These are phyloP conservation scores for Chenopodium berlandieri DNA, from an alignment of 148 eudicot species.

Conservation along the genomic window DNA sequence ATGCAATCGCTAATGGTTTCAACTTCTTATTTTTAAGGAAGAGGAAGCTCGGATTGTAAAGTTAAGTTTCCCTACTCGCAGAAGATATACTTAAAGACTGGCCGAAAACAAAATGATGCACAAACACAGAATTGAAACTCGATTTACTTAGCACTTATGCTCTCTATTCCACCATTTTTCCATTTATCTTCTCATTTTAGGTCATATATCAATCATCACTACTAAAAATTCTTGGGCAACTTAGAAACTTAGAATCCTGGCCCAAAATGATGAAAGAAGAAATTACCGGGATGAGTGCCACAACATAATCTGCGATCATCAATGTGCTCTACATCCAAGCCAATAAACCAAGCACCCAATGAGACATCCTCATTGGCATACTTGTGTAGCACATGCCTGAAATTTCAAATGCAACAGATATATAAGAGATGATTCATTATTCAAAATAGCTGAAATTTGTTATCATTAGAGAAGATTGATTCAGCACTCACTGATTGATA, in stretches of 20 bases:
- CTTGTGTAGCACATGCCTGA: constrained; percentile 77
- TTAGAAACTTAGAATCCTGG: background rate
- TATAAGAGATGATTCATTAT: constrained; percentile 9
- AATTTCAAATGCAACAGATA: constrained; percentile 2
- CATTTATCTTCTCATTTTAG: background rate
- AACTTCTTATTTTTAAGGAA: no score
- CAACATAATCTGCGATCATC: constrained; percentile 88
- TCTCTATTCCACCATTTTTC: background rate
- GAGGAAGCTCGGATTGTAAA: background rate
- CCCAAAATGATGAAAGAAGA: background rate
- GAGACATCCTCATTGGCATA: constrained; percentile 89
- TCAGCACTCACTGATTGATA: constrained; percentile 56
- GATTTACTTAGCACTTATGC: background rate
- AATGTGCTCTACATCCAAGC: constrained; percentile 80
- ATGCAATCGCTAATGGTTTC: no score
- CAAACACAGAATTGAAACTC: background rate
- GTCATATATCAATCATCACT: background rate
- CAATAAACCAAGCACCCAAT: constrained; percentile 85
- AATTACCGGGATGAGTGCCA: constrained; percentile 80
- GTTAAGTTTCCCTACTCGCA: background rate
- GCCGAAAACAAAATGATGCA: no score
- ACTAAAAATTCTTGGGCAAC: background rate
- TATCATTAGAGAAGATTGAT: constrained; percentile 3
- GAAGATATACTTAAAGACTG: background rate
- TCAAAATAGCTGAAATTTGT: background rate